Evolutionary conservation across 108 stramenopile species (phyloP), one percentile per base, ranked within the genome.

Genomic region (Mediolabrus comicus): DNA sequence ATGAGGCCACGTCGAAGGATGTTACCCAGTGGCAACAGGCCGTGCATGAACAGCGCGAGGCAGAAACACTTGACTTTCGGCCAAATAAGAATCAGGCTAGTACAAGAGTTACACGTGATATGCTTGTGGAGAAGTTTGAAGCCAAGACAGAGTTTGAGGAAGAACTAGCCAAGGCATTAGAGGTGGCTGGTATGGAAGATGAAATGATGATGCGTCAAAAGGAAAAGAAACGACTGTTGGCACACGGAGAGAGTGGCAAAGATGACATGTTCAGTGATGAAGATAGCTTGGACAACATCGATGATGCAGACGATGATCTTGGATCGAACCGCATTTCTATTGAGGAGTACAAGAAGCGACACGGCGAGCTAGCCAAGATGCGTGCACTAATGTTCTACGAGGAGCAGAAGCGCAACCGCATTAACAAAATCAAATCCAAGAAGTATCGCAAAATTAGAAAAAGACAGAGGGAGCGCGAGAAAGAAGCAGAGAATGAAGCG

Each of bases 361-460:
- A 96, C 22, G 93, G 92, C 10, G 95, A 98, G 72, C 81, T 99
- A 38, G 95, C 97, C 19, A 96, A 97, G 71, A 84, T 99, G 70
- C 78, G 96, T 53, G 96, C 97, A 28, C 87, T 99, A 56, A 87
- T 99, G 92, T 99, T 98, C 71, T 99, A 99, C 81, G 95, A 98
- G 62, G 97, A 99, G 76, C 90, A 96, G 73, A 99, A 98, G 66
- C 87, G 94, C 19, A 94, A 96, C 67, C 96, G 96, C n/a, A 94
- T 97, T 53, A 99, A 99, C 80, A 98, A 98, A 79, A 99, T 98
- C 80, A 99, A 99, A 73, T 96, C 95, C 7, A 98, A 98, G 68
- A 97, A 94, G 76, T 98, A 96, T 69, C 86, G 95, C n/a, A 87
- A 92, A 31, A 95, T 97, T 52, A 89, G 93, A 14, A 98, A 97